phyloP scores from a whole-genome alignment of 2,329 filamentous ascomycete genomes.

The Neofusicoccum laricinum region DNA sequence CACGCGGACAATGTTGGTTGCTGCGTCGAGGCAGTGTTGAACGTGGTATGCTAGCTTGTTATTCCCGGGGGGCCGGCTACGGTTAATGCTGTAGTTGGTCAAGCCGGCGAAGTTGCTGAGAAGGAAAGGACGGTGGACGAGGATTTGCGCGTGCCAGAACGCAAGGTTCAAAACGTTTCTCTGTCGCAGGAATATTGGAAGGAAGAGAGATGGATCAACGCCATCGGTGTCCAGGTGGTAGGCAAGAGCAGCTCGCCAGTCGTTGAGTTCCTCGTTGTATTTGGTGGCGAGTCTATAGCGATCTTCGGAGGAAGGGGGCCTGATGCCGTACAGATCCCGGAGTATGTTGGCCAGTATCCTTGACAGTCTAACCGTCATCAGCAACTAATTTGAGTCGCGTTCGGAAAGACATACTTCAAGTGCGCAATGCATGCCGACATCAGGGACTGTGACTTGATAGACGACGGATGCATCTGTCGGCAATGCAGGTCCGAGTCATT shows the following conservation, averaged over 20 bases:
- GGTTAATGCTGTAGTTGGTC: conserved; percentile 27
- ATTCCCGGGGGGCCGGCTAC: conserved; percentile 18
- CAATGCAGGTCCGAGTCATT: conserved; percentile 32
- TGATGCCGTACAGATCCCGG: conserved; percentile 44
- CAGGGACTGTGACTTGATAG: conserved; percentile 33
- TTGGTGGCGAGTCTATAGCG: conserved; percentile 40
- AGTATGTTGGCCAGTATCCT: conserved; percentile 45
- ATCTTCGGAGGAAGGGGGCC: conserved; percentile 29
- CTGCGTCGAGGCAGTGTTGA: conserved; percentile 47
- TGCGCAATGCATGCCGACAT: conserved; percentile 49
- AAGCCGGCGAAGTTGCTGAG: conserved; percentile 42
- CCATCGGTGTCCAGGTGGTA: conserved; percentile 44
- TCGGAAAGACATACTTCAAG: conserved; percentile 29
- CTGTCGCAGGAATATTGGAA: conserved; percentile 53
- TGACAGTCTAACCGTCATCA: conserved; percentile 31
- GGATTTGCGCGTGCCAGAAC: conserved; percentile 55
- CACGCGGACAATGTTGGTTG: conserved; percentile 44
- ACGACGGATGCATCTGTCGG: conserved; percentile 27
- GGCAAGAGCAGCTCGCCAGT: conserved; percentile 47
- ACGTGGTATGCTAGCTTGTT: conserved; percentile 35
- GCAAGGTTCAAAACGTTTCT: conserved; percentile 54
- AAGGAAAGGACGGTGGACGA: conserved; percentile 55
- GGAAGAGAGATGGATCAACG: conserved; percentile 43
- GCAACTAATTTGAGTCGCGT: background rate
- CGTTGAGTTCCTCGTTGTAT: conserved; percentile 41